These are phyloP conservation scores for Colletotrichum endophyticum DNA, from an alignment of 2,329 filamentous ascomycete genomes.

Conservation along the genomic window DNA sequence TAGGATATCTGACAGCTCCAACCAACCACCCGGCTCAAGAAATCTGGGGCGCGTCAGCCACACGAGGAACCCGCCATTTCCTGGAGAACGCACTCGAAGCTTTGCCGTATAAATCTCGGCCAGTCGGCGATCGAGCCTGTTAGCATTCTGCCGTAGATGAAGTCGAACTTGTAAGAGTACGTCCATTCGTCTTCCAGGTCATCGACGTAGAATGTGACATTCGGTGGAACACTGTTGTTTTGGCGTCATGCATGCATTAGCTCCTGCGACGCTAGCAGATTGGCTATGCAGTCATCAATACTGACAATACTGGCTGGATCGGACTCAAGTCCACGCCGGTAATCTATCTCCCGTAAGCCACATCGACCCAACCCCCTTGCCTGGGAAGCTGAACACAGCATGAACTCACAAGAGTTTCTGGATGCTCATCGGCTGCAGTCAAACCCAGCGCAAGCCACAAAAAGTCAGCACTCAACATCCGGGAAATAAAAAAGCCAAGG, in stretches of 20 bases:
- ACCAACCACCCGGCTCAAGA: constrained; percentile 47
- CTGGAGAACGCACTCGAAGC: constrained; percentile 30
- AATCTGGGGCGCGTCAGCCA: constrained; percentile 15
- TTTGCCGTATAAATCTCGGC: constrained; percentile 39
- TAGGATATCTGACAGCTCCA: constrained; percentile 48
- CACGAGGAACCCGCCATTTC: background rate
- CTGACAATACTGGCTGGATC: constrained; percentile 42
- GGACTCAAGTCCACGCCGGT: constrained; percentile 48
- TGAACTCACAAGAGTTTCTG: constrained; percentile 29
- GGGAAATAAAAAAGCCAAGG: background rate
- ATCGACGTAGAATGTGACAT: constrained; percentile 53
- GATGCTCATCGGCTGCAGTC: constrained; percentile 31
- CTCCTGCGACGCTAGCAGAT: background rate
- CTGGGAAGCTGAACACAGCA: background rate
- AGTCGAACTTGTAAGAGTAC: constrained; percentile 42
- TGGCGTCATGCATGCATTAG: background rate
- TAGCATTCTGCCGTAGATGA: constrained; percentile 44
- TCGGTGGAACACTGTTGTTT: constrained; percentile 44
- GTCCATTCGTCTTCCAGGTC: constrained; percentile 47
- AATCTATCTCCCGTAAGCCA: constrained; percentile 24
- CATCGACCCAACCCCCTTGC: background rate
- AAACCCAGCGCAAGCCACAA: background rate
- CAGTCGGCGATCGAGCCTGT: constrained; percentile 38
- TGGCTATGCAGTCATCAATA: background rate
- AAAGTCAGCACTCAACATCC: background rate